phyloP scores from a whole-genome alignment of 345 rosid genomes.

The Eucalyptus dawsonii region DNA sequence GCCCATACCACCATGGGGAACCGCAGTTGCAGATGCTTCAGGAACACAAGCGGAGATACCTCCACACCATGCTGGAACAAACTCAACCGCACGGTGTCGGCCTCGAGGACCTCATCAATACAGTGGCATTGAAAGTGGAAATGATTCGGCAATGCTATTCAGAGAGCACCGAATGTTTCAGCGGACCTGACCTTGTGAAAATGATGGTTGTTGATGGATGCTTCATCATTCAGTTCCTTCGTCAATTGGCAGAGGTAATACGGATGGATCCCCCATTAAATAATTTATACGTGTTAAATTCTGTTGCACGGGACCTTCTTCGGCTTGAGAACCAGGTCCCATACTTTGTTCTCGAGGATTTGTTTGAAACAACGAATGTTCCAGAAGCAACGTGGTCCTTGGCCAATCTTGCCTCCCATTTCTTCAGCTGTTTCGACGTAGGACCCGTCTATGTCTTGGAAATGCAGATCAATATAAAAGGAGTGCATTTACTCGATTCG shows the following conservation, averaged over 20 bases:
- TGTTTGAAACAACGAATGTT: neutral
- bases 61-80: neutral
- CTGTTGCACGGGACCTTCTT: neutral
- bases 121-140: neutral
- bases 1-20: neutral
- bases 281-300: no score
- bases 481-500: neutral
- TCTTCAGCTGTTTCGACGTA: fast-evolving
- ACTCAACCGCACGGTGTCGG: neutral
- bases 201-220: neutral
- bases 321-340: neutral
- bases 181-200: neutral
- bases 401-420: neutral
- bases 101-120: neutral
- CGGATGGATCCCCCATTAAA: no score
- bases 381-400: neutral
- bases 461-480: no score
- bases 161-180: neutral
- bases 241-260: no score
- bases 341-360: neutral
- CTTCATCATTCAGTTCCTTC: neutral
- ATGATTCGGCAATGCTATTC: neutral
- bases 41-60: neutral
- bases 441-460: neutral
- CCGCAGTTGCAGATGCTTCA: neutral